phyloP scores from a whole-genome alignment of 2,329 filamentous ascomycete genomes.

The Diaporthe caulivora region DNA sequence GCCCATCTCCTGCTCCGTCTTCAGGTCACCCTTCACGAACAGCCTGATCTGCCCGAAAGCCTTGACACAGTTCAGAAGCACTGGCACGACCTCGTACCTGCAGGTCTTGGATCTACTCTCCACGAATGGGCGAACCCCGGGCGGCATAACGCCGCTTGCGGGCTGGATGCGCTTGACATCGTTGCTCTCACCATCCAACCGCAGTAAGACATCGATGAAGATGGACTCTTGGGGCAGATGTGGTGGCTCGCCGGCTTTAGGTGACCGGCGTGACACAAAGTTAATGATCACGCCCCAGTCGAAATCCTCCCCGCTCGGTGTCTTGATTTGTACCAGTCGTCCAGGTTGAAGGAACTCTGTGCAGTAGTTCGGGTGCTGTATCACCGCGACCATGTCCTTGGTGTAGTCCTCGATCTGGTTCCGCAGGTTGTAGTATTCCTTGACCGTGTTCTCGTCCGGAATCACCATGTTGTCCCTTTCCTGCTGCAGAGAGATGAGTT shows the following conservation, averaged over 20 bases:
- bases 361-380: constrained; percentile 91
- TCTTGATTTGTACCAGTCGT: constrained; percentile 88
- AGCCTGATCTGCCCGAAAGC: constrained; percentile 86
- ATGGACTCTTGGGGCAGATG: constrained; percentile 81
- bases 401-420: constrained; percentile 86
- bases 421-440: constrained; percentile 92
- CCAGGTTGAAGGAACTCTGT: constrained; percentile 87
- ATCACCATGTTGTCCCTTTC: constrained; percentile 81
- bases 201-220: constrained; percentile 85
- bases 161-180: constrained; percentile 63
- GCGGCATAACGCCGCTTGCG: constrained; percentile 74
- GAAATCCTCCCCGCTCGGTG: constrained; percentile 81
- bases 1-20: constrained; percentile 72
- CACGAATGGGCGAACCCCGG: constrained; percentile 67
- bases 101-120: constrained; percentile 68
- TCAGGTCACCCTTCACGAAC: constrained; percentile 83
- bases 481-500: constrained; percentile 82
- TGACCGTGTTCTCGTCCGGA: constrained; percentile 86
- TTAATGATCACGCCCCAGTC: constrained; percentile 94
- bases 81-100: constrained; percentile 86
- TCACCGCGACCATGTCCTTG: constrained; percentile 90
- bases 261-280: constrained; percentile 73
- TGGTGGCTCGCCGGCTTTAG: constrained; percentile 77
- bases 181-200: constrained; percentile 64
- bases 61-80: constrained; percentile 87